phyloP scores from a whole-genome alignment of 2,329 filamentous ascomycete species.

The Fusarium subglutinans region DNA sequence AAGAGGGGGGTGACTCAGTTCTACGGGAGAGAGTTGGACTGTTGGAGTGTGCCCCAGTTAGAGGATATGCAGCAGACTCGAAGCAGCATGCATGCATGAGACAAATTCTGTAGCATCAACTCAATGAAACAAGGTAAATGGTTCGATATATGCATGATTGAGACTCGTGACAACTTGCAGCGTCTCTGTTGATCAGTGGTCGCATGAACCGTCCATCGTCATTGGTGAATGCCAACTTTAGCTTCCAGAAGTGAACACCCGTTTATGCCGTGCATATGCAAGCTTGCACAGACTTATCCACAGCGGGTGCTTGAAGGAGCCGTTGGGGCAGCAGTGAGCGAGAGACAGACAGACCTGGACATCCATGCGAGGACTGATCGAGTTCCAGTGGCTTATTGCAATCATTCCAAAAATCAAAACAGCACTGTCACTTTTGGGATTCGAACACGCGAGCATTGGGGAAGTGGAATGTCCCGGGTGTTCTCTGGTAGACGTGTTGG shows the following conservation, averaged over 20 bases:
- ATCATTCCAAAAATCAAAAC: neutral
- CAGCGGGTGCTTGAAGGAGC: neutral
- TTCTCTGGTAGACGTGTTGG: neutral
- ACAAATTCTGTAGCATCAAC: neutral
- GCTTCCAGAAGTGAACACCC: neutral
- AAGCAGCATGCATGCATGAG: neutral
- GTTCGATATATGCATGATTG: neutral
- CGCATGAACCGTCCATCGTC: neutral
- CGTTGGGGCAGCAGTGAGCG: neutral
- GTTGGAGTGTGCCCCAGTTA: neutral
- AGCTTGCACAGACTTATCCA: neutral
- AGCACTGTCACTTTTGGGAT: fast-evolving
- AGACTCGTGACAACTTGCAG: neutral
- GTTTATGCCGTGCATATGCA: constrained; percentile 3
- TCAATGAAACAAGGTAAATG: neutral
- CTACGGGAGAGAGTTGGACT: too few relatives aligned
- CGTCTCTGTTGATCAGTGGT: neutral
- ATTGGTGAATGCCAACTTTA: neutral
- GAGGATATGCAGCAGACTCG: neutral
- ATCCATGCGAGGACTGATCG: neutral
- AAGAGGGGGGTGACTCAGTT: neutral
- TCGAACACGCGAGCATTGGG: neutral
- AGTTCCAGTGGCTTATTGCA: neutral
- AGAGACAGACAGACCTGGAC: neutral
- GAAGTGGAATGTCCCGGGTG: fast-evolving